phyloP scores from a whole-genome alignment of 2,329 filamentous ascomycete species.

The Aspergillus piperis region DNA sequence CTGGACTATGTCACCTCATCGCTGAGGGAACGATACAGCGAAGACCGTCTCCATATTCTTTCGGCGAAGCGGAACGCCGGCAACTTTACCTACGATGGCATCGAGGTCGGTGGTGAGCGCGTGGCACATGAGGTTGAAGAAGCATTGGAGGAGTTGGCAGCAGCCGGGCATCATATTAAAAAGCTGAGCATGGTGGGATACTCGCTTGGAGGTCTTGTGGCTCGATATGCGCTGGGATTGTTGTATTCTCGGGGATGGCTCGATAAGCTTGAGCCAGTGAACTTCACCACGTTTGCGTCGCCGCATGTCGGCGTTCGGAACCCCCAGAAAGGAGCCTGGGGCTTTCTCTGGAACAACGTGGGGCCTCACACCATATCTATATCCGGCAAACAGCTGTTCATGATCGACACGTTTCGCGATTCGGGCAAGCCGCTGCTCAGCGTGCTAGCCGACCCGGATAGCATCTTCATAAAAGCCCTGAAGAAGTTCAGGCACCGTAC shows the following conservation, averaged over 20 bases:
- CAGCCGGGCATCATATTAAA: slow-evolving; percentile 68
- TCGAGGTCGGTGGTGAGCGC: slow-evolving; percentile 69
- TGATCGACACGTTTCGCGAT: slow-evolving; percentile 79
- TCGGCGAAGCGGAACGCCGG: slow-evolving; percentile 59
- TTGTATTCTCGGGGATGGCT: slow-evolving; percentile 79
- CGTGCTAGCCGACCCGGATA: slow-evolving; percentile 77
- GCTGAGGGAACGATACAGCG: slow-evolving; percentile 52
- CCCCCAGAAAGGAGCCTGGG: slow-evolving; percentile 66
- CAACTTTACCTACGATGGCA: slow-evolving; percentile 64
- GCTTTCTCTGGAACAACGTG: slow-evolving; percentile 76
- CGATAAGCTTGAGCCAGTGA: slow-evolving; percentile 78
- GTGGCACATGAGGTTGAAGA: slow-evolving; percentile 65
- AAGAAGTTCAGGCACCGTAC: slow-evolving; percentile 73
- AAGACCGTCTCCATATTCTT: slow-evolving; percentile 58
- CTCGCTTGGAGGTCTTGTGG: slow-evolving; percentile 82
- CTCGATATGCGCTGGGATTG: slow-evolving; percentile 82
- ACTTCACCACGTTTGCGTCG: slow-evolving; percentile 90
- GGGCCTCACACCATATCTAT: slow-evolving; percentile 78
- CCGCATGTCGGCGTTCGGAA: slow-evolving; percentile 77
- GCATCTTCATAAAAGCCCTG: slow-evolving; percentile 81
- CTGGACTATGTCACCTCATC: slow-evolving; percentile 56
- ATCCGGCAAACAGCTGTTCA: slow-evolving; percentile 85
- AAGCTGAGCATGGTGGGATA: slow-evolving; percentile 89
- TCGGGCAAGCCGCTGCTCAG: slow-evolving; percentile 78
- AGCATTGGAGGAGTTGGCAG: slow-evolving; percentile 55